Evolutionary conservation across 148 eudicot genomes (phyloP), one percentile per base, ranked within the genome.

Genomic region (Nyssa sinensis): DNA sequence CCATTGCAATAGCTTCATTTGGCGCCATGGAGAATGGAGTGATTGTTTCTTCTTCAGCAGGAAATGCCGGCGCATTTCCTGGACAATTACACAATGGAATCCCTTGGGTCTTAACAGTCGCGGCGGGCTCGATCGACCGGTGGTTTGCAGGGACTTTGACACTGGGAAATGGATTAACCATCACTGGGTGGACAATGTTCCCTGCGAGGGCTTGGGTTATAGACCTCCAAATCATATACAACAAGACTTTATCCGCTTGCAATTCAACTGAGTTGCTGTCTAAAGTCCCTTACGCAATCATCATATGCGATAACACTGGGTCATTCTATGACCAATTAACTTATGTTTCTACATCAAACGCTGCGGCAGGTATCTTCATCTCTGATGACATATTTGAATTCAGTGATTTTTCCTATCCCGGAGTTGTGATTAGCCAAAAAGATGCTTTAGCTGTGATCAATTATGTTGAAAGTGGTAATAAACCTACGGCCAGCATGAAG

Each of bases 61-160:
- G 84, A 70, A 81, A 81, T 24, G 30, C 16, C 0, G 64, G 75
- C 0, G 69, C 78, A 0, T 23, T 11, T 12, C 25, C 58, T 0
- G 81, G 80, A 3, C 1, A 1, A 0, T 27, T 83, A 7, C 74
- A 76, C 8, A 83, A 83, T 27, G 83, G 81, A 4, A 55, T 77
- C 10, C 86, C 86, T 0, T 83, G 83, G 83, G 65, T 70, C 53
- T 21, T 83, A 41, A 77, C 86, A 0, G 81, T 83, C n/a, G n/a
- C n/a, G n/a, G n/a, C n/a, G n/a, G n/a, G n/a, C n/a, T n/a, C n/a
- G n/a, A n/a, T n/a, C n/a, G n/a, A n/a, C n/a, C n/a, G n/a, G n/a
- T n/a, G n/a, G n/a, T n/a, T n/a, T n/a, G n/a, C n/a, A n/a, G n/a
- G n/a, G n/a, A n/a, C n/a, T n/a, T n/a, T n/a, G n/a, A n/a, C n/a